Percentiles rank a stretch among this genome's conserved stretches.
Conservation (phyloP, 148 eudicot species). For the Persicaria maculosa region DNA sequence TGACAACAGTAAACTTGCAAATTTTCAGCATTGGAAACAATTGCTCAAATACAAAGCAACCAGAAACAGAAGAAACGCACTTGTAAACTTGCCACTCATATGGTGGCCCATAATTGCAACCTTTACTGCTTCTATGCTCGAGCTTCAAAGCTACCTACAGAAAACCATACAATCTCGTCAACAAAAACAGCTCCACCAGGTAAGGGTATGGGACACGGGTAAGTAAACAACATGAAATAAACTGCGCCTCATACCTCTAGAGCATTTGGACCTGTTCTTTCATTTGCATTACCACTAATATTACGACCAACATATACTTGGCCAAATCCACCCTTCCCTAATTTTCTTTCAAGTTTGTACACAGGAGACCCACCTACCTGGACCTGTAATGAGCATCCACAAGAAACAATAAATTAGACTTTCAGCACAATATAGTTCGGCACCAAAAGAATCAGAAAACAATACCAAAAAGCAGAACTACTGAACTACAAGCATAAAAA, state of each 20-base stretch:
- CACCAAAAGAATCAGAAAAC: not conserved
- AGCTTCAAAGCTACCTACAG: conserved; percentile 76
- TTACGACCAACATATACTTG: conserved; percentile 90
- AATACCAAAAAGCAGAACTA: not conserved
- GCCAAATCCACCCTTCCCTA: conserved; percentile 93
- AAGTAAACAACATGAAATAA: not conserved
- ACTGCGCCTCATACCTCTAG: conserved; percentile 43
- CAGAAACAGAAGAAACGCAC: conserved; percentile 30
- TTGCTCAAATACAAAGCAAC: not conserved
- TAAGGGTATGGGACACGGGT: not conserved
- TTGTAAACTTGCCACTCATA: conserved; percentile 94
- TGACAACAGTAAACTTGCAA: not conserved
- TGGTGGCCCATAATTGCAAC: conserved; percentile 91
- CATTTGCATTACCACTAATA: conserved; percentile 40
- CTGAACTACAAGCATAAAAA: not conserved
- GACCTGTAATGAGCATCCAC: conserved; percentile 39
- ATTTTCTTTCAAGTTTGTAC: conserved; percentile 57
- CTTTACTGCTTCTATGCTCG: conserved; percentile 85
- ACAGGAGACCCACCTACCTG: conserved; percentile 72
- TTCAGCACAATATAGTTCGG: not conserved
- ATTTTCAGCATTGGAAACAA: not conserved
- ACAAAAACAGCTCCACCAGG: not conserved
- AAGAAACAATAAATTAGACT: not conserved
- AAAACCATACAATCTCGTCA: conserved; percentile 9
- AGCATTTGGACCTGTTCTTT: conserved; percentile 64